Percentiles rank a stretch among this genome's conserved stretches.
phyloP scores from a whole-genome alignment of 23 red algal species.

The Gracilaria vermiculophylla region DNA sequence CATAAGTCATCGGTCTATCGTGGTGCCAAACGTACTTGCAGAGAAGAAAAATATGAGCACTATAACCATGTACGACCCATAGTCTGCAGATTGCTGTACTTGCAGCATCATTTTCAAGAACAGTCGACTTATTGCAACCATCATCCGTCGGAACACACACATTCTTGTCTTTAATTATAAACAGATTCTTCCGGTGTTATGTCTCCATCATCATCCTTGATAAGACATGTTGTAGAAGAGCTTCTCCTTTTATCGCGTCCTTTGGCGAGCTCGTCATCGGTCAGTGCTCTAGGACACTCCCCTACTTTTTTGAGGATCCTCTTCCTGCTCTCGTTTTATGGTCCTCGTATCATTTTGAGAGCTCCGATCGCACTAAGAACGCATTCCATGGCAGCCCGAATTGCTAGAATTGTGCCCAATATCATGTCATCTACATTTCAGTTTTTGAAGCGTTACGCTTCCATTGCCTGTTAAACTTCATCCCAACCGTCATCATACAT shows the following conservation, averaged over 20 bases:
- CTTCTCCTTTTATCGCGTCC: too few species aligned
- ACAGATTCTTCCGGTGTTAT: slow-evolving; percentile 17
- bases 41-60: too few species aligned
- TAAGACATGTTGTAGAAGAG: neutral
- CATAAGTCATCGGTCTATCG: too few species aligned
- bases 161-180: neutral
- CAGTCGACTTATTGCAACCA: too few species aligned
- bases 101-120: too few species aligned
- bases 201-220: neutral
- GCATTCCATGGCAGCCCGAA: slow-evolving; percentile 6
- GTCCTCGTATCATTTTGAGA: neutral
- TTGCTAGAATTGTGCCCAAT: neutral
- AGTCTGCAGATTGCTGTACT: too few species aligned
- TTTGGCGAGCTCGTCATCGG: neutral
- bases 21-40: too few species aligned
- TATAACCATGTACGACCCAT: too few species aligned
- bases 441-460: neutral
- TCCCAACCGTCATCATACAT: neutral
- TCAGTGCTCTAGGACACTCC: neutral
- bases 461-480: neutral
- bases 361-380: slow-evolving; percentile 24
- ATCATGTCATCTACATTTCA: neutral
- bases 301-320: neutral
- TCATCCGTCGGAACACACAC: too few species aligned
- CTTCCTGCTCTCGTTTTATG: neutral